These are phyloP conservation scores for Aspergillus fijiensis DNA, from an alignment of 2,329 filamentous ascomycete species.

Conservation along the genomic window DNA sequence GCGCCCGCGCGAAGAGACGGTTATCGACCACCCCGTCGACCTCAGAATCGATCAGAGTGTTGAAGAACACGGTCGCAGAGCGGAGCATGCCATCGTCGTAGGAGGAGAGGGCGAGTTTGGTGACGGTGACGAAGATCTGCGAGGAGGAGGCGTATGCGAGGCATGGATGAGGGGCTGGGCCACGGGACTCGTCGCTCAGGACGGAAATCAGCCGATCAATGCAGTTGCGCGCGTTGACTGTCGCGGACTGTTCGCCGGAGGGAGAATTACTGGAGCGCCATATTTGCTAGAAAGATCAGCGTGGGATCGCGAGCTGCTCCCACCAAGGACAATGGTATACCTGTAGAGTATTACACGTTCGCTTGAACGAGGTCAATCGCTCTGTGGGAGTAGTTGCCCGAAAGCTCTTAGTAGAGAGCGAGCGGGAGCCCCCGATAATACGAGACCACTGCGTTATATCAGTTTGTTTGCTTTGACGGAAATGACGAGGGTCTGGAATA, in stretches of 20 bases:
- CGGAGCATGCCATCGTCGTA: constrained; percentile 83
- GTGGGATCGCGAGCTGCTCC: neutral
- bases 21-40: constrained; percentile 93
- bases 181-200: constrained; percentile 83
- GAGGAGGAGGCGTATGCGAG: constrained; percentile 81
- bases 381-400: constrained; percentile 57
- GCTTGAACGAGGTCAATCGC: constrained; percentile 61
- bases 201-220: constrained; percentile 62
- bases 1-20: constrained; percentile 75
- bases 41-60: constrained; percentile 90
- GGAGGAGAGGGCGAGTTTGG: constrained; percentile 81
- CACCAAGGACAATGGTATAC: constrained; percentile 33
- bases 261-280: constrained; percentile 58
- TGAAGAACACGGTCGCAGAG: constrained; percentile 82
- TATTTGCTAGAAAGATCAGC: constrained; percentile 49
- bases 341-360: constrained; percentile 60
- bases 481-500: neutral
- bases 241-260: constrained; percentile 52
- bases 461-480: neutral
- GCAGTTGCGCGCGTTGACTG: constrained; percentile 51
- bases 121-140: constrained; percentile 85
- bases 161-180: constrained; percentile 86
- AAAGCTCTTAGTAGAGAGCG: constrained; percentile 48
- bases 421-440: constrained; percentile 58
- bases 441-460: constrained; percentile 55